These are phyloP conservation scores for Talaromyces sp. DNA, from an alignment of 2,329 filamentous ascomycete species.

Conservation along the genomic window DNA sequence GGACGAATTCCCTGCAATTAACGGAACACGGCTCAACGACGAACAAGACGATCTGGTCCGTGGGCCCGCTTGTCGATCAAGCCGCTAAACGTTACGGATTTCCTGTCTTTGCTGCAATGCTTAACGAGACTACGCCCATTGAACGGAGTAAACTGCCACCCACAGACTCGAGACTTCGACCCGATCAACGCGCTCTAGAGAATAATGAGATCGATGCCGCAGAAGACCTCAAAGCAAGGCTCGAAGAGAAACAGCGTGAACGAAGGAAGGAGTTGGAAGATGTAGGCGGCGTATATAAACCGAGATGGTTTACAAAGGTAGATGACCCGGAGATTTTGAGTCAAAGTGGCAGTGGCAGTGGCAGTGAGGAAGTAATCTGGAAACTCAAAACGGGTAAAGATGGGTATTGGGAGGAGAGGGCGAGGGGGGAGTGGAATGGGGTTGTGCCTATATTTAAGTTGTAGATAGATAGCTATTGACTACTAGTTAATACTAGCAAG, in stretches of 20 bases:
- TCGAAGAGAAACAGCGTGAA: constrained; percentile 80
- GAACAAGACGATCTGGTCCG: constrained; percentile 70
- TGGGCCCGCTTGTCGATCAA: constrained; percentile 71
- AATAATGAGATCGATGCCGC: constrained; percentile 75
- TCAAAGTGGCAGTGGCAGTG: not conserved
- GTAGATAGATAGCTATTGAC: too few relatives aligned
- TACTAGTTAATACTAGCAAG: too few relatives aligned
- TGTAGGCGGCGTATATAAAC: constrained; percentile 64
- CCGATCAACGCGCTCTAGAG: constrained; percentile 83
- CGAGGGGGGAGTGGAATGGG: constrained; percentile 60
- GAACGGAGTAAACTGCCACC: constrained; percentile 69
- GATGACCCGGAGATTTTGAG: constrained; percentile 25
- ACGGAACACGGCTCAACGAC: constrained; percentile 58
- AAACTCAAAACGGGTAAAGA: constrained; percentile 74
- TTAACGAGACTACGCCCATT: constrained; percentile 82
- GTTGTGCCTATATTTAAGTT: constrained; percentile 52
- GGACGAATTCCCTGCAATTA: constrained; percentile 69
- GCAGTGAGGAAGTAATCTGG: constrained; percentile 50
- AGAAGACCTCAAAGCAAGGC: constrained; percentile 71
- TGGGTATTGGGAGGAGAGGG: constrained; percentile 88
- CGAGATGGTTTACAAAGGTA: constrained; percentile 78
- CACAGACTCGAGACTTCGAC: constrained; percentile 77
- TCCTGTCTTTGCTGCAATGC: constrained; percentile 73
- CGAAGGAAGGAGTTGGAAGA: constrained; percentile 72
- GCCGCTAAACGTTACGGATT: constrained; percentile 78